A percentile compares a stretch with the other conserved stretches of the same genome.
These are phyloP conservation scores for Diplocarpon rosae DNA, from an alignment of 2,329 filamentous ascomycete genomes.

Conservation along the genomic window DNA sequence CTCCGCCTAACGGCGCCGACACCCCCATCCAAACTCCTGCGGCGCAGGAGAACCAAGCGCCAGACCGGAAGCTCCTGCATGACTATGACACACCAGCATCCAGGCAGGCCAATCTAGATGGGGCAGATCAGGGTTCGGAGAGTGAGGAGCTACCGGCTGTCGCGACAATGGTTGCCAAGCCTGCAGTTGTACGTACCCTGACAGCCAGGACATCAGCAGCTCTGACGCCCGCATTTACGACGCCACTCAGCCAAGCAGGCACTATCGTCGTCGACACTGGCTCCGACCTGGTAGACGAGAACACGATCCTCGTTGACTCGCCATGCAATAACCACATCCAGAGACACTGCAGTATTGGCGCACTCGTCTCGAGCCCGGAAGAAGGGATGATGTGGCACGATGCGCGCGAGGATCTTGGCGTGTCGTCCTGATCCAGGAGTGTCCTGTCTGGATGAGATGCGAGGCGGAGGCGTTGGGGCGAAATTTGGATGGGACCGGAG, in stretches of 20 bases:
- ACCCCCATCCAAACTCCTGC: constrained; percentile 9
- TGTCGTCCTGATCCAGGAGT: too few species aligned
- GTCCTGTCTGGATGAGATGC: too few species aligned
- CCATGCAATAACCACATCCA: constrained; percentile 18
- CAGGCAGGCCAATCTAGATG: background rate
- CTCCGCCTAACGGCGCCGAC: constrained; percentile 11
- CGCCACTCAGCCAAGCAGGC: constrained; percentile 1
- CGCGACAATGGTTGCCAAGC: too few species aligned
- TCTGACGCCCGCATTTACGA: too few species aligned
- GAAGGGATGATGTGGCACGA: constrained; percentile 16
- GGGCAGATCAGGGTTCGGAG: too few species aligned
- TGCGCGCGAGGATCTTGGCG: constrained; percentile 10
- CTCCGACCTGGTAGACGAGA: background rate
- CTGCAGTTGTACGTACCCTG: too few species aligned
- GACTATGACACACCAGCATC: constrained; percentile 8
- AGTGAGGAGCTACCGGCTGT: too few species aligned
- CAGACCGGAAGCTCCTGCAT: background rate
- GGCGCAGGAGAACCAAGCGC: background rate
- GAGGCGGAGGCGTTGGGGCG: too few species aligned
- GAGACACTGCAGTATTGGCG: constrained; percentile 18
- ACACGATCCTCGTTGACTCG: constrained; percentile 7
- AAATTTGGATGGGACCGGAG: too few species aligned
- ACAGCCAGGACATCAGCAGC: too few species aligned
- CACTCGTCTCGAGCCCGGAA: constrained; percentile 18
- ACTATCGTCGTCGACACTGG: constrained; percentile 10